phyloP scores from a whole-genome alignment of 352 stramenopile genomes.

The Pythium insidiosum region DNA sequence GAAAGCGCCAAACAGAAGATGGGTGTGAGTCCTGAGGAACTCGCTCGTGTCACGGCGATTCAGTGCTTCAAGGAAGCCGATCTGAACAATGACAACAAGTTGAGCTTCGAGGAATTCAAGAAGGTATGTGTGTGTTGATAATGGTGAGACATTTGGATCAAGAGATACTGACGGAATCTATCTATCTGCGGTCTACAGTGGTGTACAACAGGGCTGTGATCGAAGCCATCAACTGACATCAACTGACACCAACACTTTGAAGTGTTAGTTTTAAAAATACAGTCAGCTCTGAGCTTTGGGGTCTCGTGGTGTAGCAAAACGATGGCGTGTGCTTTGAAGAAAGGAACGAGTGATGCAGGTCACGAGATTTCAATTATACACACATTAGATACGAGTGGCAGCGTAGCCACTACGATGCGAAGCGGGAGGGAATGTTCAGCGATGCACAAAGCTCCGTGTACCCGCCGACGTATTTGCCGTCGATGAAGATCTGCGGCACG shows the following conservation, averaged over 20 bases:
- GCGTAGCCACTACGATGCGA: conserved; percentile 24
- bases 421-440: conserved; percentile 54
- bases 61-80: conserved; percentile 85
- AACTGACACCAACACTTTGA: no score
- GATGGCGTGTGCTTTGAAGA: no score
- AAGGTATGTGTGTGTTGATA: conserved; percentile 36
- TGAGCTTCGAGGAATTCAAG: conserved; percentile 88
- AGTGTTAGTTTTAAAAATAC: no score
- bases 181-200: no score
- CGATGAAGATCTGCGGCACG: conserved; percentile 74
- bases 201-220: no score
- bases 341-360: no score
- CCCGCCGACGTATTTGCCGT: conserved; percentile 69
- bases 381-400: no score
- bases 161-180: no score
- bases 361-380: no score
- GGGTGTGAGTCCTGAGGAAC: conserved; percentile 64
- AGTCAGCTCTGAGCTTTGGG: no score
- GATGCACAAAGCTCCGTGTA: conserved; percentile 63
- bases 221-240: no score
- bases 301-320: no score
- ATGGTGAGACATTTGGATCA: neutral
- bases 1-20: conserved; percentile 68
- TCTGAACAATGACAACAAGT: conserved; percentile 74
- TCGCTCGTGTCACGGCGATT: conserved; percentile 65